phyloP scores from a whole-genome alignment of 257 asterid species.

The Solanum habrochaites region DNA sequence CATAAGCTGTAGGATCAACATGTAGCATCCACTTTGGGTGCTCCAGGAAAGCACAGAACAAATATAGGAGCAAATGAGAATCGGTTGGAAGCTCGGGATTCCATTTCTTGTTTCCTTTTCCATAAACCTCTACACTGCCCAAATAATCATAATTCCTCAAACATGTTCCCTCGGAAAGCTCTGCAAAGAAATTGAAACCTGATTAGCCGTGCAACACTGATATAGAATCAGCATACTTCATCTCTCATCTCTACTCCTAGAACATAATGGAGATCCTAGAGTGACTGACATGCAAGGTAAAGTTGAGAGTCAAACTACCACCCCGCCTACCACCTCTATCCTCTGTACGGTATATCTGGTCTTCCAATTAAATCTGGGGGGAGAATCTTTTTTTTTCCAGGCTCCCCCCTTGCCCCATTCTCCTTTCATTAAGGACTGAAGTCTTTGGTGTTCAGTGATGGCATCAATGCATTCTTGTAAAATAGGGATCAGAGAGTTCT shows the following conservation, averaged over 20 bases:
- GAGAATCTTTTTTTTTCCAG: too few species aligned
- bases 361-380: too few species aligned
- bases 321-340: too few species aligned
- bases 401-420: conserved; percentile 98
- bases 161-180: conserved; percentile 94
- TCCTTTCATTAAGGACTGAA: conserved; percentile 78
- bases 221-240: not conserved
- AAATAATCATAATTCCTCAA: conserved; percentile 84
- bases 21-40: conserved; percentile 97
- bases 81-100: conserved; percentile 71
- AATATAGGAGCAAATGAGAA: conserved; percentile 80
- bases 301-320: conserved; percentile 19
- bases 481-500: conserved; percentile 35
- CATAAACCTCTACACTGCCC: conserved; percentile 66
- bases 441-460: conserved; percentile 88
- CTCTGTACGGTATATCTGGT: conserved; percentile 72
- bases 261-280: not conserved
- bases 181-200: conserved; percentile 19
- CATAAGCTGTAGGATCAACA: conserved; percentile 69
- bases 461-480: conserved; percentile 81
- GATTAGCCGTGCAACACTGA: not conserved
- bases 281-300: not conserved
- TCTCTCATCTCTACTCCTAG: not conserved
- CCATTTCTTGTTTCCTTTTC: conserved; percentile 70
- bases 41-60: conserved; percentile 91